Evolutionary conservation across 805 yeast species (phyloP).

Genomic region (Saccharomyces eubayanus): DNA sequence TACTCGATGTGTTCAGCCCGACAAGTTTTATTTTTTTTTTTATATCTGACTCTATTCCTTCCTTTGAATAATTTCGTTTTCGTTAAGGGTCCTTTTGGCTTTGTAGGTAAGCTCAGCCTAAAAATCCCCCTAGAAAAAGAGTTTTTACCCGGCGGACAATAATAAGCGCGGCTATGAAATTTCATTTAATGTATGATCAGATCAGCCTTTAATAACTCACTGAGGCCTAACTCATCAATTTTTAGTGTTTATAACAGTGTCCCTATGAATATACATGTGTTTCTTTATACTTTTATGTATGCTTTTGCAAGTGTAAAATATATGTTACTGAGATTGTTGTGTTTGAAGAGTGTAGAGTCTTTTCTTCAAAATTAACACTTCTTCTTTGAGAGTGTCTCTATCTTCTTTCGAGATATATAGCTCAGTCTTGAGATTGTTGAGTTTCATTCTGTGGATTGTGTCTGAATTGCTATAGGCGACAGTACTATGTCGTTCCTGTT

Average conservation of each 20-base stretch:
- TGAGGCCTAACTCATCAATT: neutral
- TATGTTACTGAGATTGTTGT: neutral
- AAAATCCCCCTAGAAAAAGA: neutral
- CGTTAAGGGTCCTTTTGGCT: neutral
- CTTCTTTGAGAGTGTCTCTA: conserved; percentile 67
- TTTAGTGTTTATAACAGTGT: neutral
- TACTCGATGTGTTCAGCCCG: neutral
- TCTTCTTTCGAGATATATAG: conserved; percentile 73
- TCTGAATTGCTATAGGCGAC: conserved; percentile 1
- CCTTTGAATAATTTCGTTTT: neutral
- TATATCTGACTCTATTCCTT: neutral
- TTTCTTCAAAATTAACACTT: conserved; percentile 50
- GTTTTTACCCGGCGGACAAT: neutral
- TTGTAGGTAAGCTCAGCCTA: neutral
- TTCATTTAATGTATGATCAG: neutral
- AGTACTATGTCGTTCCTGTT: conserved; percentile 25
- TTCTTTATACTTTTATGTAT: neutral
- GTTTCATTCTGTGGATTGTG: conserved; percentile 59
- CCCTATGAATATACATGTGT: neutral
- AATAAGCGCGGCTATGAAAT: neutral
- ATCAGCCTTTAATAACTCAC: neutral
- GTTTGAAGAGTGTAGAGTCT: conserved; percentile 28
- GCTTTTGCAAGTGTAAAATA: neutral
- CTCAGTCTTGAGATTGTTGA: conserved; percentile 79
- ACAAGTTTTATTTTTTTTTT: neutral